Evolutionary conservation across 768 basidiomycete species (phyloP).

Genomic region (Cyclocybe cylindracea): DNA sequence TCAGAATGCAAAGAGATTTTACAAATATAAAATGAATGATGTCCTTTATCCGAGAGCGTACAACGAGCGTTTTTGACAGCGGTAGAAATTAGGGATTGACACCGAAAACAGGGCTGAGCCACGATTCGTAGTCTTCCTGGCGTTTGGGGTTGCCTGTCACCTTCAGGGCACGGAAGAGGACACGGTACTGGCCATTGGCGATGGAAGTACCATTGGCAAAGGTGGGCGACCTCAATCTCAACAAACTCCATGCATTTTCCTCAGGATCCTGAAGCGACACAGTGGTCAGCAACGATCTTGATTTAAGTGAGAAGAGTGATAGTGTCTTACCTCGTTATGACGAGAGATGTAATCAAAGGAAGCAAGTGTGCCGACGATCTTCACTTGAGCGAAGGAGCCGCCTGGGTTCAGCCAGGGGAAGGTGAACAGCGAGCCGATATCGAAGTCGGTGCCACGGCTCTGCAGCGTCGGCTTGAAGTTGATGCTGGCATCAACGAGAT

Average conservation of each 20-base stretch:
- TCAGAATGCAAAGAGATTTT: too few species aligned
- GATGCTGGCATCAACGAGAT: slow-evolving; percentile 47
- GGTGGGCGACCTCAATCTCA: slow-evolving; percentile 28
- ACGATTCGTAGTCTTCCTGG: slow-evolving; percentile 47
- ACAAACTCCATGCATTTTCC: slow-evolving; percentile 30
- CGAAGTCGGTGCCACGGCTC: slow-evolving; percentile 19
- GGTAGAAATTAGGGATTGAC: slow-evolving; percentile 15
- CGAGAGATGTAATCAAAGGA: slow-evolving; percentile 49
- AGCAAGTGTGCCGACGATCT: slow-evolving; percentile 47
- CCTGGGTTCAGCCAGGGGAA: slow-evolving; percentile 36
- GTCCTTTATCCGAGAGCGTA: too few species aligned
- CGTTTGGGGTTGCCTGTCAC: slow-evolving; percentile 44
- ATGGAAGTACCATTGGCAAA: slow-evolving; percentile 48
- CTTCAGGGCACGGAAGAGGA: slow-evolving; percentile 39
- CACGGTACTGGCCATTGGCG: slow-evolving; percentile 40
- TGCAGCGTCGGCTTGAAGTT: slow-evolving; percentile 41
- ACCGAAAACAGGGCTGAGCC: slow-evolving; percentile 49
- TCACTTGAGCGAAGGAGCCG: slow-evolving; percentile 39
- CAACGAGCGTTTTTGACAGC: too few species aligned
- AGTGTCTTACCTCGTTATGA: slow-evolving; percentile 40
- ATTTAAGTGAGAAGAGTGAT: background rate
- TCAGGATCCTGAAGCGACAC: slow-evolving; percentile 13
- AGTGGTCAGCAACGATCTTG: background rate
- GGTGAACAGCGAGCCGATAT: slow-evolving; percentile 32
- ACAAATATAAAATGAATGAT: too few species aligned